Percentiles rank a stretch among this genome's conserved stretches.
Conservation (phyloP, 306 rosid genomes). For the Lithocarpus polystachyus region DNA sequence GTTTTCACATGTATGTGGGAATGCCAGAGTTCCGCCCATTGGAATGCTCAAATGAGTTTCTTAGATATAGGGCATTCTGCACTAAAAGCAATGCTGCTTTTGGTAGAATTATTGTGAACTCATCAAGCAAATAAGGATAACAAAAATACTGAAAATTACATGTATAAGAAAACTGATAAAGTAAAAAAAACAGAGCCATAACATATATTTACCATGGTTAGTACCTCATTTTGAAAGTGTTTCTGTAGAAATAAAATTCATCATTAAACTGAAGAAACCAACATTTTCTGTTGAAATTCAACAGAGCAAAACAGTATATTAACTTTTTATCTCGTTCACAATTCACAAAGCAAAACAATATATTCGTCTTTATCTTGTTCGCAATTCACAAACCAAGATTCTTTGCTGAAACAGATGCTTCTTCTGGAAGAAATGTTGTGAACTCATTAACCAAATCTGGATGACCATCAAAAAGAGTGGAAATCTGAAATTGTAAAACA, state of each 20-base stretch:
- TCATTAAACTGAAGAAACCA: neutral
- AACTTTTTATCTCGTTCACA: no score
- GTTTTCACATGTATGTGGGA: no score
- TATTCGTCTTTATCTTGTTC: no score
- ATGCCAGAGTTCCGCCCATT: constrained; percentile 57
- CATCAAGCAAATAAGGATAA: constrained; percentile 77
- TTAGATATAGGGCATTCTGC: constrained; percentile 50
- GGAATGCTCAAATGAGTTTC: constrained; percentile 56
- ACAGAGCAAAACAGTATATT: neutral
- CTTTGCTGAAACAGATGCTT: constrained; percentile 54
- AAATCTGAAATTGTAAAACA: constrained; percentile 49
- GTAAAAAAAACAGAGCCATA: neutral
- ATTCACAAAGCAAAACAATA: no score
- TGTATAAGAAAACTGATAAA: neutral
- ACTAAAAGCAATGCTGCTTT: constrained; percentile 44
- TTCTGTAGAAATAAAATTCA: no score
- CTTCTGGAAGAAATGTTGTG: constrained; percentile 85
- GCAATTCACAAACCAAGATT: no score
- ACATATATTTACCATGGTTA: neutral
- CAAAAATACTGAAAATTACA: constrained; percentile 2
- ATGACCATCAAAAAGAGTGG: constrained; percentile 70
- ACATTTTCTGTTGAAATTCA: constrained; percentile 4
- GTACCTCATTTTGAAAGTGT: no score
- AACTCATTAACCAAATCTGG: constrained; percentile 85
- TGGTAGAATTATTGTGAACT: constrained; percentile 87